phyloP scores from a whole-genome alignment of 306 rosid genomes.

The Inga leiocalycina region DNA sequence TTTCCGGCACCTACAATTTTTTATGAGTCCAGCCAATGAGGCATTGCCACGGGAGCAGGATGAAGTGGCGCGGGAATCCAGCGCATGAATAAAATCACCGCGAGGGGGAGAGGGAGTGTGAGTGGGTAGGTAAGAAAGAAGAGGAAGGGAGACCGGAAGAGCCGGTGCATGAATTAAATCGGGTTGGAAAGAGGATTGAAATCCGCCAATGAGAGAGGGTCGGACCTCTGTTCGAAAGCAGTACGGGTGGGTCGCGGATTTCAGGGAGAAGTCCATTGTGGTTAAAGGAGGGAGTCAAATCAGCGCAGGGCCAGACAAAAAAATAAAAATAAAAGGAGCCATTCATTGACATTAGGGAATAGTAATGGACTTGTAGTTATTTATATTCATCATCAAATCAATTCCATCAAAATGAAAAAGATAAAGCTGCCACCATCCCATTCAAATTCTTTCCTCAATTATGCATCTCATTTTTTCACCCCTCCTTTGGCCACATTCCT shows the following conservation, averaged over 20 bases:
- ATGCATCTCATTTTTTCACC: neutral
- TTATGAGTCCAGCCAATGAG: neutral
- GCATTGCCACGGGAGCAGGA: neutral
- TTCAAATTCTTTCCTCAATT: neutral
- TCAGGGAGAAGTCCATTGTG: constrained; percentile 36
- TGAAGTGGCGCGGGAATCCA: neutral
- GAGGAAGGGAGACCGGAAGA: constrained; percentile 34
- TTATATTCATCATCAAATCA: neutral
- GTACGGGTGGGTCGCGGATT: constrained; percentile 55
- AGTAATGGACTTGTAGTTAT: neutral
- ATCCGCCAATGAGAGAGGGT: constrained; percentile 46
- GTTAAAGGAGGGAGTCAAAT: constrained; percentile 51
- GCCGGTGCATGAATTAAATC: constrained; percentile 25
- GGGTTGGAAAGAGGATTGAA: constrained; percentile 30
- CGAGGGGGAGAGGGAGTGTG: neutral
- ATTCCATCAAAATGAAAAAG: neutral
- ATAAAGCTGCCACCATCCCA: neutral
- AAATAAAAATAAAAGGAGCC: neutral
- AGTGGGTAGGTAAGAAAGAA: constrained; percentile 42
- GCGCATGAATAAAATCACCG: neutral
- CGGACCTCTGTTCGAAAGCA: constrained; percentile 14
- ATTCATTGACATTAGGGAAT: neutral
- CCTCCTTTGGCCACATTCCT: neutral
- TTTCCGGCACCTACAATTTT: too few relatives aligned
- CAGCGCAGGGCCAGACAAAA: neutral